phyloP scores from a whole-genome alignment of 345 rosid species.

The Dovyalis caffra region DNA sequence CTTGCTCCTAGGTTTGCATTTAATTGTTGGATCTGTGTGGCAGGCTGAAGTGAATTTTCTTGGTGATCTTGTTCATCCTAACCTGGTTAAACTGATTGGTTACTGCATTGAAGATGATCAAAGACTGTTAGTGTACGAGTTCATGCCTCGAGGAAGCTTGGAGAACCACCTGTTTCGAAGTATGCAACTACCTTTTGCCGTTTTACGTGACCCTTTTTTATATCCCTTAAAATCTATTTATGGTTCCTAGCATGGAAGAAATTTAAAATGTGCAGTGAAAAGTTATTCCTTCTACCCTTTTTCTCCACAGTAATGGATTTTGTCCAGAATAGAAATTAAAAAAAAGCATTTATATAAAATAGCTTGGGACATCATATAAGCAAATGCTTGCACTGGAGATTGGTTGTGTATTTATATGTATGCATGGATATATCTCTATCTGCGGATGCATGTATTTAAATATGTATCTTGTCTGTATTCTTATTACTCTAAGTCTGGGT shows the following conservation, averaged over 20 bases:
- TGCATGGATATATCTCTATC: too few relatives aligned
- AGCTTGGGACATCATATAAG: too few relatives aligned
- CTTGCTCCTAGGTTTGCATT: conserved; percentile 1
- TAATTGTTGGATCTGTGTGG: conserved; percentile 10
- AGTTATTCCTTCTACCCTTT: not conserved
- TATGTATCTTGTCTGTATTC: not conserved
- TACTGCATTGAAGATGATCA: conserved; percentile 94
- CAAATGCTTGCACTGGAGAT: too few relatives aligned
- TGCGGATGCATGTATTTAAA: too few relatives aligned
- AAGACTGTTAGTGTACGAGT: conserved; percentile 89
- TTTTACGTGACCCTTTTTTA: not conserved
- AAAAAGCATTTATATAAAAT: too few relatives aligned
- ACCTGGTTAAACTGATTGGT: conserved; percentile 87
- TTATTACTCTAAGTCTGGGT: not conserved
- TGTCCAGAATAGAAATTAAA: too few relatives aligned
- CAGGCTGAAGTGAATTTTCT: conserved; percentile 95
- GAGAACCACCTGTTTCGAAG: conserved; percentile 98
- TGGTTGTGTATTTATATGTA: too few relatives aligned
- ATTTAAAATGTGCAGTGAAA: not conserved
- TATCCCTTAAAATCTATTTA: not conserved
- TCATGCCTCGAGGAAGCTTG: conserved; percentile 96
- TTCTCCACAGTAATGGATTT: not conserved
- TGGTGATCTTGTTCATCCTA: conserved; percentile 92
- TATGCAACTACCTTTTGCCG: conserved; percentile 34
- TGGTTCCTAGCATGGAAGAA: not conserved